A percentile compares a stretch with the other conserved stretches of the same genome.
Evolutionary conservation across 2,329 filamentous ascomycete genomes (phyloP).

Genomic region (Volutella citrinella): DNA sequence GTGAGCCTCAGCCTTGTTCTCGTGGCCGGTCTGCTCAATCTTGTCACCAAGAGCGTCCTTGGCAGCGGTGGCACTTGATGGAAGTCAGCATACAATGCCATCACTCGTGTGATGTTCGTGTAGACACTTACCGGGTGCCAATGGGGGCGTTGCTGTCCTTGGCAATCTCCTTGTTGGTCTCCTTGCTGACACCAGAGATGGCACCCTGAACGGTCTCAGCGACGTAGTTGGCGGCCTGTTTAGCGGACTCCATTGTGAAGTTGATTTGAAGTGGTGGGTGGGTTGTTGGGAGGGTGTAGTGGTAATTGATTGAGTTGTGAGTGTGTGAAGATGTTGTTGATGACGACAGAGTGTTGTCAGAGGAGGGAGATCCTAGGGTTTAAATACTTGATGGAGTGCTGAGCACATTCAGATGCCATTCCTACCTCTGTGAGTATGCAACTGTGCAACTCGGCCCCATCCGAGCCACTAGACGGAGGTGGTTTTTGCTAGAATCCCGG

Average conservation of each 20-base stretch:
- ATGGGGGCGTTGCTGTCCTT: conserved; percentile 56
- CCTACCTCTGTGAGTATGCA: too few relatives aligned
- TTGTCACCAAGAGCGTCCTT: conserved; percentile 51
- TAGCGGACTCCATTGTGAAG: conserved; percentile 47
- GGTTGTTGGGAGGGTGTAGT: conserved; percentile 12
- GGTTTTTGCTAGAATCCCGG: too few relatives aligned
- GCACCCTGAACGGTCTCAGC: conserved; percentile 61
- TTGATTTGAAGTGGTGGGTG: conserved; percentile 10
- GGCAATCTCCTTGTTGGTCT: conserved; percentile 67
- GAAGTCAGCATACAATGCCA: too few relatives aligned
- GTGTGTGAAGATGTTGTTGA: conserved; percentile 18
- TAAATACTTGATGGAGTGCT: conserved; percentile 16
- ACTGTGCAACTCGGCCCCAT: too few relatives aligned
- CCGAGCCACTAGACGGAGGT: too few relatives aligned
- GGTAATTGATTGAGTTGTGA: conserved; percentile 14
- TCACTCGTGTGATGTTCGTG: too few relatives aligned
- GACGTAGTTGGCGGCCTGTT: conserved; percentile 68
- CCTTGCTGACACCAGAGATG: conserved; percentile 58
- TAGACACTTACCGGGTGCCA: conserved; percentile 52
- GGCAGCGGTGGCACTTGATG: conserved; percentile 44
- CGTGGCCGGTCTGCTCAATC: conserved; percentile 39
- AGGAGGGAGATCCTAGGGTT: conserved; percentile 14
- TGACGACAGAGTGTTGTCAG: neutral
- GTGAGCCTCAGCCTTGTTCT: conserved; percentile 41
- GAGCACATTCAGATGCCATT: neutral